phyloP scores from a whole-genome alignment of 2,329 filamentous ascomycete genomes.

The Diplocarpon rosae region DNA sequence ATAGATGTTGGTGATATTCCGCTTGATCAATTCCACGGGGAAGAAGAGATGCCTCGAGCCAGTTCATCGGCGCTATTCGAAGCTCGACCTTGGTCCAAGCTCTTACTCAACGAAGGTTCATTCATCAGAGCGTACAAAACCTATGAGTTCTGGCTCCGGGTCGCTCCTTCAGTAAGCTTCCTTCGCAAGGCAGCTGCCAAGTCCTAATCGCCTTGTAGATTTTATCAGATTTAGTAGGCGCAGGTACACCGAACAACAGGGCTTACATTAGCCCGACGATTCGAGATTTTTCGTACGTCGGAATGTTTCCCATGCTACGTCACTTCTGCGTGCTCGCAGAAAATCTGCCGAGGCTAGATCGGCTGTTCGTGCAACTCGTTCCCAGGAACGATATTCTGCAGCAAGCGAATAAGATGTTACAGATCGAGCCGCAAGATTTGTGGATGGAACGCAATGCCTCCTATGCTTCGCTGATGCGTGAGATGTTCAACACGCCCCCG shows the following conservation, averaged over 20 bases:
- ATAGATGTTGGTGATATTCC: not conserved
- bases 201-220: slow-evolving; percentile 33
- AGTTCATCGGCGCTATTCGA: slow-evolving; percentile 12
- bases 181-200: not conserved
- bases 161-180: slow-evolving; percentile 33
- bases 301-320: slow-evolving; percentile 54
- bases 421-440: slow-evolving; percentile 23
- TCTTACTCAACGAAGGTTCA: slow-evolving; percentile 65
- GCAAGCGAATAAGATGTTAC: slow-evolving; percentile 18
- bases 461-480: slow-evolving; percentile 22
- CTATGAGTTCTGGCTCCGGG: slow-evolving; percentile 59
- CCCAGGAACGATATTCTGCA: slow-evolving; percentile 30
- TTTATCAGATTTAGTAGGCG: slow-evolving; percentile 39
- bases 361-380: slow-evolving; percentile 42
- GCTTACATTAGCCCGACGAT: slow-evolving; percentile 33
- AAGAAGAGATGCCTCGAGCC: not conserved
- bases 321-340: slow-evolving; percentile 43
- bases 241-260: slow-evolving; percentile 29
- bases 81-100: slow-evolving; percentile 44
- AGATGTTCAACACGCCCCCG: slow-evolving; percentile 23
- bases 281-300: slow-evolving; percentile 45
- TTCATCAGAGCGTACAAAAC: slow-evolving; percentile 54
- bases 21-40: not conserved
- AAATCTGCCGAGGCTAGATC: slow-evolving; percentile 39
- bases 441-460: slow-evolving; percentile 26